A percentile compares a stretch with the other conserved stretches of the same genome.
phyloP scores from a whole-genome alignment of 371 early-diverging fungal species.

The Zancudomyces culisetae region DNA sequence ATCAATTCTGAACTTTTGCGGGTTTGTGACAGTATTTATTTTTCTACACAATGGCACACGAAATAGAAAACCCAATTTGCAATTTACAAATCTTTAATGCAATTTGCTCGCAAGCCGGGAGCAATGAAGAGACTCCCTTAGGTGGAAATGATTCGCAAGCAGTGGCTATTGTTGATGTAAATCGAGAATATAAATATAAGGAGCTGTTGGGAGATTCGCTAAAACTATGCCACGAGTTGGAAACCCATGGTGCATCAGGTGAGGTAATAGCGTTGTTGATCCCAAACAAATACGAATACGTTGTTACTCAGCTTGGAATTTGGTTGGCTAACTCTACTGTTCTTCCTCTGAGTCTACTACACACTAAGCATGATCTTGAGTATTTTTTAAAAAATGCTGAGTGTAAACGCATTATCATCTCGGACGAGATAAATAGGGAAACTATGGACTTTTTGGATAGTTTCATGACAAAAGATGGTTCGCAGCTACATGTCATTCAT shows the following conservation, averaged over 20 bases:
- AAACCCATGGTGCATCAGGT: constrained; percentile 7
- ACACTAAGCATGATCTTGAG: constrained; percentile 15
- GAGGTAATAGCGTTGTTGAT: constrained; percentile 48
- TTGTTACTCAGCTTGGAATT: constrained; percentile 45
- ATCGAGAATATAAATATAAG: neutral
- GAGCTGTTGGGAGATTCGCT: neutral
- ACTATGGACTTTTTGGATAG: constrained; percentile 3
- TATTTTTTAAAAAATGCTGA: constrained; percentile 16
- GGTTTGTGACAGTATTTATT: too few relatives aligned
- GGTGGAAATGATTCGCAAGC: too few relatives aligned
- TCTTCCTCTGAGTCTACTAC: constrained; percentile 41
- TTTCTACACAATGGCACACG: too few relatives aligned
- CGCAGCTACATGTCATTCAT: constrained; percentile 3
- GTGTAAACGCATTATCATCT: constrained; percentile 8
- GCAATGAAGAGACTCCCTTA: too few relatives aligned
- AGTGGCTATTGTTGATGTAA: neutral
- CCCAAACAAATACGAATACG: constrained; percentile 51
- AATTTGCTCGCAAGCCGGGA: too few relatives aligned
- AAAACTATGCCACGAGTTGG: neutral
- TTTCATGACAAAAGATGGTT: neutral
- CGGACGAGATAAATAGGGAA: neutral
- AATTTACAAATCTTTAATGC: too few relatives aligned
- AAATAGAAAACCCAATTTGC: too few relatives aligned
- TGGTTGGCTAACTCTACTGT: constrained; percentile 62
- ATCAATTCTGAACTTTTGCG: too few relatives aligned